Conservation (phyloP, 495 filamentous ascomycete genomes). For the Penicillium herquei region DNA sequence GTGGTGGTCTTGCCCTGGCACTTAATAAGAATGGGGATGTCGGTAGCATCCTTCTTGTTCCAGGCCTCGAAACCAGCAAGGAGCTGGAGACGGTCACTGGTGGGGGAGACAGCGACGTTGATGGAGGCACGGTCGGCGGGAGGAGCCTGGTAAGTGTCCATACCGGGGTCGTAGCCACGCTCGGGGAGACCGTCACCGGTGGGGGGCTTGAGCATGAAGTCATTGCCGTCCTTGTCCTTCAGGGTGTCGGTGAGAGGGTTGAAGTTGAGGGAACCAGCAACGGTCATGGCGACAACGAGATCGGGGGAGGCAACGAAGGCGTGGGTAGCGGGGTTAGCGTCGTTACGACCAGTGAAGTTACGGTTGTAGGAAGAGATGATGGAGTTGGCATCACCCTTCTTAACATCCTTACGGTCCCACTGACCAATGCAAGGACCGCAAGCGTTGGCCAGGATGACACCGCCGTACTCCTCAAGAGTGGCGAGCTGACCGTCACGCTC, state of each 20-base stretch:
- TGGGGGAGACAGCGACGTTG: slow-evolving; percentile 79
- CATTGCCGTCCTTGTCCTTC: slow-evolving; percentile 96
- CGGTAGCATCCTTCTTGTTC: slow-evolving; percentile 89
- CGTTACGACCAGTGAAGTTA: slow-evolving; percentile 99
- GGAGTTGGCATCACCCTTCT: slow-evolving; percentile 96
- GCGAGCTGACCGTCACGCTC: slow-evolving; percentile 91
- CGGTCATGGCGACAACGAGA: slow-evolving; percentile 85
- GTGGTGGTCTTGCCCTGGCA: slow-evolving; percentile 97
- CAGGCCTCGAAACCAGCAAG: slow-evolving; percentile 82
- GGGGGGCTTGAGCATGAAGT: slow-evolving; percentile 81
- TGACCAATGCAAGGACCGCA: slow-evolving; percentile 83
- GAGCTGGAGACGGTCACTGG: slow-evolving; percentile 91
- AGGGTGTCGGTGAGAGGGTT: slow-evolving; percentile 93
- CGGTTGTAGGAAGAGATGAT: slow-evolving; percentile 97
- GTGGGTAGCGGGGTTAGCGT: slow-evolving; percentile 98
- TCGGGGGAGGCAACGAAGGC: slow-evolving; percentile 99
- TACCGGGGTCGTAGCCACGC: slow-evolving; percentile 87
- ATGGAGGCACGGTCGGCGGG: slow-evolving; percentile 72
- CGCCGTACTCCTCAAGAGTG: slow-evolving; percentile 97
- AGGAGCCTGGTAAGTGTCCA: slow-evolving; percentile 96
- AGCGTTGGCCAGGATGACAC: slow-evolving; percentile 93
- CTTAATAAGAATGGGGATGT: slow-evolving; percentile 97
- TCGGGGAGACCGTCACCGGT: slow-evolving; percentile 78
- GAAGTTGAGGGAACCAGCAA: slow-evolving; percentile 91
- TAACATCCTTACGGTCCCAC: slow-evolving; percentile 92